phyloP scores from a whole-genome alignment of 1,284 basidiomycete species.

The Rhodotorula sp. region DNA sequence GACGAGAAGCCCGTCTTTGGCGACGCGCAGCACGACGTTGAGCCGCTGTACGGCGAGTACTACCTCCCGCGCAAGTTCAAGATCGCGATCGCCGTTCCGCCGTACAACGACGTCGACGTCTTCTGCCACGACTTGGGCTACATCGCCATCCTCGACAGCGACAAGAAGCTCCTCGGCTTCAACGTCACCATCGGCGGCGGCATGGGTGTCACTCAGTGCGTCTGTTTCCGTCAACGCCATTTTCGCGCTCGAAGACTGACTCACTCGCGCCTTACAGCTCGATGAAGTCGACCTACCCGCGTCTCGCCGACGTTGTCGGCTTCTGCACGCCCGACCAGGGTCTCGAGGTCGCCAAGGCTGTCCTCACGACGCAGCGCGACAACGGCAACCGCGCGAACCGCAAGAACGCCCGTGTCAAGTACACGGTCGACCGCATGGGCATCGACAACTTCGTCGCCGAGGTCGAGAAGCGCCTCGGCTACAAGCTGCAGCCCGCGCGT shows the following conservation, averaged over 20 bases:
- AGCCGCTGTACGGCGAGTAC: constrained; percentile 95
- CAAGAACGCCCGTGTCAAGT: constrained; percentile 69
- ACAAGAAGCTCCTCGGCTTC: constrained; percentile 51
- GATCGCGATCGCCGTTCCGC: constrained; percentile 93
- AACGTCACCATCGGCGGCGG: constrained; percentile 68
- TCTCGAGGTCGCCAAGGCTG: constrained; percentile 80
- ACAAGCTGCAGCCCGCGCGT: constrained; percentile 69
- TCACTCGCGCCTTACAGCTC: constrained; percentile 53
- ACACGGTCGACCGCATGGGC: constrained; percentile 95
- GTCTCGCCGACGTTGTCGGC: constrained; percentile 82
- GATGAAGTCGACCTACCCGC: constrained; percentile 98
- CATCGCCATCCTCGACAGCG: constrained; percentile 71
- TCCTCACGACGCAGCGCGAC: constrained; percentile 93
- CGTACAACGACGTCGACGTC: constrained; percentile 93
- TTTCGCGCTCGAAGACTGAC: not conserved
- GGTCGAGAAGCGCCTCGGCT: constrained; percentile 87
- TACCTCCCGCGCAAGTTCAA: constrained; percentile 89
- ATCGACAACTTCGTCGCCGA: constrained; percentile 81
- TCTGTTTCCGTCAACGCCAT: not conserved
- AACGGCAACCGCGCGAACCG: constrained; percentile 83
- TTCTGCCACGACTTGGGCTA: constrained; percentile 74
- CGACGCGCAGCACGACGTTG: constrained; percentile 86
- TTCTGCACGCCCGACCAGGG: constrained; percentile 91
- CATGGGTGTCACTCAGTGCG: constrained; percentile 92
- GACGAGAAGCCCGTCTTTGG: constrained; percentile 93